Base-by-base conservation (phyloP, 192 early-diverging fungal species). In the Kappamyces sp. region DNA sequence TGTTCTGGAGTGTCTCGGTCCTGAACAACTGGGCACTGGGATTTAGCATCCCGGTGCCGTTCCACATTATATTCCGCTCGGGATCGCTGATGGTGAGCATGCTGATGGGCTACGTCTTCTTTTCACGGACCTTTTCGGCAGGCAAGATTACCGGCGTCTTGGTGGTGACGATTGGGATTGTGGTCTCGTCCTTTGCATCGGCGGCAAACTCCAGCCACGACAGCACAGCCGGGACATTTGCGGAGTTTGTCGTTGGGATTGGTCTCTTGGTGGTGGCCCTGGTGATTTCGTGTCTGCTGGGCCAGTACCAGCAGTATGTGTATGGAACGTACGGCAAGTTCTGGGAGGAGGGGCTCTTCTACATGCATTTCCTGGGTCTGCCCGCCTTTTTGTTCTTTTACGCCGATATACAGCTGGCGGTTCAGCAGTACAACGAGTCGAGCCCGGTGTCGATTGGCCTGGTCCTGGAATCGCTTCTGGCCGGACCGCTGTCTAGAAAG, bases 261-360 rank as follows among this genome's bases (percentile, higher is more conserved):
- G 51, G 58, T 5, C 47, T 95, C 49, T 65, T 95, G 31, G 67
- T 76, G 1, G 32, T 87, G 3, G 89, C 89, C 3, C 77, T 95
- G 62, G 66, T 90, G 12, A 57, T 93, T 10, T 88, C 91, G 0
- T 86, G 86, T 37, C 55, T 90, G 10, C 80, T 95, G 60, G 92
- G 92, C 0, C 73, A 92, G 52, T 83, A 82, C 52, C 92, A 95
- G 64, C 90, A 95, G 61, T 38, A 72, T 0, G 90, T 88, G 10
- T 93, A 92, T 60, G 61, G 69, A 7, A 81, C 74, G 44, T 92
- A 89, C 48, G 87, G 89, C 12, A 80, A 84, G 34, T 78, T 86
- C 49, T 95, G 92, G 92, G 76, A 83, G 12, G 92, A 95, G 65
- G 90, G 88, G 0, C 69, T 95, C 13, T 95, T 95, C 65, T 95